Base-by-base conservation (phyloP, 2,329 filamentous ascomycete genomes). In the Penicillium sp. region DNA sequence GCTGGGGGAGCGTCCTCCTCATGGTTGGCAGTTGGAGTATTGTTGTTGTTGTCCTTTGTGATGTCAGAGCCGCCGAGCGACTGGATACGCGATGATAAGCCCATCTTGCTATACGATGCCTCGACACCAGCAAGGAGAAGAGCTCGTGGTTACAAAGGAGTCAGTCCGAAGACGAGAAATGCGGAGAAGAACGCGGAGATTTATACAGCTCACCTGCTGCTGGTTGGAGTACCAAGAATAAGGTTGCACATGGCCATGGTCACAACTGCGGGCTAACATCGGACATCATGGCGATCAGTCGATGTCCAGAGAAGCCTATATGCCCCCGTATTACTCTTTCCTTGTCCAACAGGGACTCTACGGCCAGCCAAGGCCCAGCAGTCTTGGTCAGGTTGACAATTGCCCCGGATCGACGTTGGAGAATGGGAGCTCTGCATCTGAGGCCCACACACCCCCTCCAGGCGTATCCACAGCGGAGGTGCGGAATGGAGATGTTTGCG, bases 11-110 rank as follows among this genome's bases (percentile, higher is more conserved):
- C 64, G n/a, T 64, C 70, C 58, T 77, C 76, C 1, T 68, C 62
- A 35, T 78, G 74, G 3, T 60, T 59, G 7, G 71, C 60, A 2
- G 71, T 69, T 6, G 73, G 69, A 9, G 66, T 65, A 29, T 73
- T 60, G 7, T 69, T 51, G 7, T 69, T 51, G 17, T 70, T 67
- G 15, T 64, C 58, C 60, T 73, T 72, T 7, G 48, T 46, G 48
- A 58, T 46, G 19, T 58, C 56, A 9, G 67, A 65, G 63, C 56
- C 66, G 31, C 46, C 47, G 17, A 35, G 53, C 41, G 47, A 46
- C 41, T 56, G 56, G 11, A 55, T 3, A n/a, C 29, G 56, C 9
- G 56, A 55, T 19, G 45, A 29, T 26, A 56, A 19, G 38, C 50
- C 60, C 60, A 58, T 62, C 41, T 50, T 59, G 49, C 38, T 45